Percentiles rank a stretch among this genome's conserved stretches.
Conservation (phyloP, 495 filamentous ascomycete species). For the Xylaria telfairii region DNA sequence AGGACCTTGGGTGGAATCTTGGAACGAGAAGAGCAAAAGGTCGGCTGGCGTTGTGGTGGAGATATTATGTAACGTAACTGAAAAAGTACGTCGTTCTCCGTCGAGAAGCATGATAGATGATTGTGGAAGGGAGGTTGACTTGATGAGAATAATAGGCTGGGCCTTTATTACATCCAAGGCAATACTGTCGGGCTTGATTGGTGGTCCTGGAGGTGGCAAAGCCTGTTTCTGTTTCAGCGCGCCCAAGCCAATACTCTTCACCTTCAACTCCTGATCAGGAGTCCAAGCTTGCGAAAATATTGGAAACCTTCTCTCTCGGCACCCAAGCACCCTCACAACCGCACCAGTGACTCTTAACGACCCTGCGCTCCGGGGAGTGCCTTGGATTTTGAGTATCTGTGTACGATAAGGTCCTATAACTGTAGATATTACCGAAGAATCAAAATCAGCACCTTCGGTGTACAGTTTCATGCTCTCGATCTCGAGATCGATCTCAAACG, state of each 20-base stretch:
- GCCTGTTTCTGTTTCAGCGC: constrained; percentile 57
- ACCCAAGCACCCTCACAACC: constrained; percentile 77
- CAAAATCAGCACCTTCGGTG: constrained; percentile 71
- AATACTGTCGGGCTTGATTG: constrained; percentile 55
- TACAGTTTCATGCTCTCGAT: constrained; percentile 82
- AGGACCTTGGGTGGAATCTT: constrained; percentile 81
- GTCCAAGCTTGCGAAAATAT: constrained; percentile 81
- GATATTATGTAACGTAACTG: constrained; percentile 78
- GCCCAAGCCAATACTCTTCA: constrained; percentile 72
- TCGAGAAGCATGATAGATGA: constrained; percentile 90
- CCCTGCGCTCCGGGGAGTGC: constrained; percentile 69
- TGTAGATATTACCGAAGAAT: constrained; percentile 67
- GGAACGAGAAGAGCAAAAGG: constrained; percentile 83
- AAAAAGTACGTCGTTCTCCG: constrained; percentile 79
- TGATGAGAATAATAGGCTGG: constrained; percentile 78
- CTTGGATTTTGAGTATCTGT: constrained; percentile 75
- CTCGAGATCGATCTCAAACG: constrained; percentile 89
- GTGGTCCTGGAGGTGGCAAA: constrained; percentile 41
- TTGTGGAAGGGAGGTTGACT: constrained; percentile 79
- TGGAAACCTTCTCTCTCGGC: constrained; percentile 79
- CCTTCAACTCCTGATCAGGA: constrained; percentile 71
- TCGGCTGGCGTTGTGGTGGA: constrained; percentile 76
- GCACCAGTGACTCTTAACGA: constrained; percentile 78
- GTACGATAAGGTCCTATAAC: constrained; percentile 78
- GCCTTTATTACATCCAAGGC: constrained; percentile 72